Base-by-base conservation (phyloP, 495 filamentous ascomycete genomes). In the Aspergillus kassunensis region DNA sequence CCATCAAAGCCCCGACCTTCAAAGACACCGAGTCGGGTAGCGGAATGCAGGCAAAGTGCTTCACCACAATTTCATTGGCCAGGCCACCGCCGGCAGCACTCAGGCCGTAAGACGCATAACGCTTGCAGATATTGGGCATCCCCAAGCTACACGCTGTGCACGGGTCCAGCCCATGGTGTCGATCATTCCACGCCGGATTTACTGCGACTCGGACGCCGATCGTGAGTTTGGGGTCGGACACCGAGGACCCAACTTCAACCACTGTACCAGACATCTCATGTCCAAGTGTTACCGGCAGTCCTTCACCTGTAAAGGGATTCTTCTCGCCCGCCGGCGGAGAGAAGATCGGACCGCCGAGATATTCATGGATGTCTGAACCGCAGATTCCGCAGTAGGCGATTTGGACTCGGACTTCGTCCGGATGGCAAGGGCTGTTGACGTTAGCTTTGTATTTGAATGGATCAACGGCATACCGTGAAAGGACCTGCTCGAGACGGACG, bases 1-100 rank as follows among this genome's bases (percentile, higher is more conserved):
- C 81, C 25, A 85, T 62, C 7, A 85, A 71, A 1, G 81, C 79
- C 60, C 57, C 56, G 2, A 61, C 45, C 45, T 63, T 29, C 0
- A 65, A 43, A 4, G 55, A 50, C 16, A 62, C 27, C 3, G 23
- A 55, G 8, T 65, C 53, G 1, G 64, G 64, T 6, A 65, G 44
- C 12, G 31, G 29, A 18, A 19, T 36, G 29, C 48, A 51, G 16
- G 12, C 16, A n/a, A 41, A 27, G n/a, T 21, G 29, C 30, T 49
- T 36, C 24, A 49, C 45, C 9, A 49, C 45, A 18, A 37, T 49
- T 12, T 37, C 33, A 27, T 4, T 4, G 24, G 24, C 24, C 4
- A 27, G 19, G 27, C 44, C 44, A 2, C 44, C 44, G 44, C 44
- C 44, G 4, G 24, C 13, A 3, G 25, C 44, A 27, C 44, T 34